Conservation (phyloP, 176 grass and related monocot species). For the Puccinellia tenuiflora region DNA sequence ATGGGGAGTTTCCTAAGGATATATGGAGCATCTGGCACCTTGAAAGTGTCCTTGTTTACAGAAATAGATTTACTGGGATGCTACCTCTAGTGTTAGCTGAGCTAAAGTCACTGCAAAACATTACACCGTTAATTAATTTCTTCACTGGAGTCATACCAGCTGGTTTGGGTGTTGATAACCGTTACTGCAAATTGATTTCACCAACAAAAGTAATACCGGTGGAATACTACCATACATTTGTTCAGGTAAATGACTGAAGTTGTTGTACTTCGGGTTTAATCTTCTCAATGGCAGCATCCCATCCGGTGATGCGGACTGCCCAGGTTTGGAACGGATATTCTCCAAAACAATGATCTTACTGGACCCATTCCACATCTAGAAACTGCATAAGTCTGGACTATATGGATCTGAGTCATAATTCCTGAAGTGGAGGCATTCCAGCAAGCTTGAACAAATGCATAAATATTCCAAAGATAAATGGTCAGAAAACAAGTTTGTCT, state of each 20-base stretch:
- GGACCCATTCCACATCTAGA: constrained; percentile 37
- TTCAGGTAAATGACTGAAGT: constrained; percentile 39
- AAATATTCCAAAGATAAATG: constrained; percentile 49
- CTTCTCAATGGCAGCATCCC: constrained; percentile 61
- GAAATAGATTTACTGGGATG: not conserved
- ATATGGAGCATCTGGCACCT: constrained; percentile 61
- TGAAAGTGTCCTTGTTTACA: not conserved
- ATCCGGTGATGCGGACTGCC: constrained; percentile 35
- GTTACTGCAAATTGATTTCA: too few relatives aligned
- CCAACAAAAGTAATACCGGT: too few relatives aligned
- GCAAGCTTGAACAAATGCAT: constrained; percentile 46
- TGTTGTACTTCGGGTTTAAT: constrained; percentile 50
- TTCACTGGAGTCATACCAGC: constrained; percentile 62
- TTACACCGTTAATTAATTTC: constrained; percentile 32
- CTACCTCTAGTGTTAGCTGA: not conserved
- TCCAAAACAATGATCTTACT: constrained; percentile 41
- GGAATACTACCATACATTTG: constrained; percentile 63
- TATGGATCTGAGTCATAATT: constrained; percentile 57
- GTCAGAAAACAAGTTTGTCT: constrained; percentile 53
- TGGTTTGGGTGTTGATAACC: too few relatives aligned
- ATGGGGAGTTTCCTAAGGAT: constrained; percentile 46
- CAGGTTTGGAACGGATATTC: too few relatives aligned
- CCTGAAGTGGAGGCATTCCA: constrained; percentile 46
- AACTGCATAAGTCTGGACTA: not conserved
- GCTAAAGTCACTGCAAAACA: not conserved